Evolutionary conservation across 345 rosid species (phyloP), one percentile per base, ranked within the genome.

Genomic region (Camelina hispida): DNA sequence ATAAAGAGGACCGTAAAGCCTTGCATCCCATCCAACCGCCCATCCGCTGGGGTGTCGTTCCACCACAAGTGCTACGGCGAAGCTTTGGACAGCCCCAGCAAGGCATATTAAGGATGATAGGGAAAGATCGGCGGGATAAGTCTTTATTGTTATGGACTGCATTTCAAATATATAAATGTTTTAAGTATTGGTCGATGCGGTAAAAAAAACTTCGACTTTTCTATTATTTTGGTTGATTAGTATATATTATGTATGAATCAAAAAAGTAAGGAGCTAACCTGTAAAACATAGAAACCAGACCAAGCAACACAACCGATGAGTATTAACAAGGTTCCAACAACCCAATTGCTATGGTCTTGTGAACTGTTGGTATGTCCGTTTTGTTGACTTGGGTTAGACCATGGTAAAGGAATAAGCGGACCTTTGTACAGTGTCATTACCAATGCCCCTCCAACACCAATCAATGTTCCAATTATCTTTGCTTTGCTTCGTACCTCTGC

Each of bases 401-500:
- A 53, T 7, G 74, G 48, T 20, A 87, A 20, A 62, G 86, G 72
- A 64, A 86, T 73, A 16, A 83, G 37, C 4, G 93, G 96, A 46
- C 93, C 96, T 74, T 93, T 85, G 65, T 89, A 88, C 30, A 89
- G 18, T 42, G 97, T 80, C 93, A 89, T 89, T 46, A 85, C 81
- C 68, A 93, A 47, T 62, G 97, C 92, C 4, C 93, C 98, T 38
- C 70, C 84, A 38, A 86, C 81, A 2, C 88, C 87, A 14, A 89
- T 84, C 23, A 87, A 7, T 7, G 93, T 89, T 61, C 92, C 93
- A 2, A 82, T 23, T 9, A 91, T 65, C 79, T 91, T 91, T 1
- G 98, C 98, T 60, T 79, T 79, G 59, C 90, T 83, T 13, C 85
- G 68, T 0, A 54, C 32, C 64, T 89, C 87, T 61, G 53, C 78